Conservation (phyloP, 2,329 filamentous ascomycete species). For the Bipolaris sorokiniana region DNA sequence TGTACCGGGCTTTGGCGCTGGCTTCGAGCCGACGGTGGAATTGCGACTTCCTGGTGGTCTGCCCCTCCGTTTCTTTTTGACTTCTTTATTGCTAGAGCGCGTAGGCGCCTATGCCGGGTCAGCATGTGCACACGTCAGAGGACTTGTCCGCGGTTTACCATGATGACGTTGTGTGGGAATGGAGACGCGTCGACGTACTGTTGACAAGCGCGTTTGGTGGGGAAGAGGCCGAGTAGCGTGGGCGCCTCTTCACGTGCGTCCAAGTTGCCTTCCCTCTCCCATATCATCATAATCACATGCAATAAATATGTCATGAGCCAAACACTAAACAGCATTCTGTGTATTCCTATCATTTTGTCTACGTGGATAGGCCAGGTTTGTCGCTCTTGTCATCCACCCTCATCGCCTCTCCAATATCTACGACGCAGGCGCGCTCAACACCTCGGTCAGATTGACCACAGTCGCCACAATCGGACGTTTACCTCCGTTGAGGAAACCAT, state of each 20-base stretch:
- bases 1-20: conserved; percentile 17
- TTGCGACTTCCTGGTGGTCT: conserved; percentile 35
- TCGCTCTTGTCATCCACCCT: not conserved
- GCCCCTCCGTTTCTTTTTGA: conserved; percentile 30
- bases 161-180: conserved; percentile 34
- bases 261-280: no score
- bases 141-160: conserved; percentile 30
- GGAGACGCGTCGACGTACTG: conserved; percentile 22
- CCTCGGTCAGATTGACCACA: conserved; percentile 15
- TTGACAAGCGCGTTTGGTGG: conserved; percentile 16
- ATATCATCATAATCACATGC: not conserved
- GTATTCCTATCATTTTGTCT: not conserved
- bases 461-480: conserved; percentile 23
- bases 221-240: conserved; percentile 9
- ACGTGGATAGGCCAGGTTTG: not conserved
- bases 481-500: conserved; percentile 15
- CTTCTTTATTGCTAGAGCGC: conserved; percentile 20
- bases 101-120: conserved; percentile 32
- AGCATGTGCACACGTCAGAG: conserved; percentile 8
- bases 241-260: conserved; percentile 15
- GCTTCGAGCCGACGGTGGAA: conserved; percentile 21
- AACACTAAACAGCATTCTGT: no score
- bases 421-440: conserved; percentile 2
- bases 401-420: not conserved
- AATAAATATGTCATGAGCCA: not conserved